Evolutionary conservation across 1,139 yeast genomes (phyloP), one percentile per base, ranked within the genome.

Genomic region (Hyphopichia khmerensis): DNA sequence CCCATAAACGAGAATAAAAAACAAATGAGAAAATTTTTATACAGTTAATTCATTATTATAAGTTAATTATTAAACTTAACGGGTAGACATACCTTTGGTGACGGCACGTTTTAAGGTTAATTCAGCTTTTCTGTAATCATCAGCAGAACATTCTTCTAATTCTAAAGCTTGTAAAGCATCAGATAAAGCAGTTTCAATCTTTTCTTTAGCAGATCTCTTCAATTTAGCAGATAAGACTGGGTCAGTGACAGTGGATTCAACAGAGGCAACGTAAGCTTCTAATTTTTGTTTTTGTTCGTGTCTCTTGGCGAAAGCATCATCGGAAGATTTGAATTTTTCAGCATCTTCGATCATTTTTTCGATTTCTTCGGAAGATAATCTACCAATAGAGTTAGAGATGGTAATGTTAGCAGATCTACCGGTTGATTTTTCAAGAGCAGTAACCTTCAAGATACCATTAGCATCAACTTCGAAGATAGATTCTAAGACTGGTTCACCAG

Each of bases 361-460:
- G 65, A 93, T 93, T 77, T 93, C 98, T 60, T 88, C 91, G 64
- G 95, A 80, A 51, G 98, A 89, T 73, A 93, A 88, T 87, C 96
- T 89, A 80, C 99, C 99, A 65, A 91, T 95, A 59, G 98, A 95
- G 95, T 93, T 93, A 59, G 98, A 89, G 84, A 93, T 93, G 76
- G 98, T 93, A 70, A 93, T 93, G 95, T 93, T 93, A 69, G 98
- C 96, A 59, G 98, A 84, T 79, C 96, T 90, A 75, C 99, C 99
- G 60, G 99, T 93, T 56, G 97, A 89, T 81, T 93, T 93, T 83
- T 93, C 99, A 67, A 90, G 87, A 63, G 99, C 99, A 65, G 99
- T 91, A 67, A 93, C 99, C 91, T 93, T 93, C 76, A 93, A 86
- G 86, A 93, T 93, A 82, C 99, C 99, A 79, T 93, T 93, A 67